A percentile compares a stretch with the other conserved stretches of the same genome.
Evolutionary conservation across 1,139 yeast genomes (phyloP).

Genomic region (Magnusiomyces tetraspermus): DNA sequence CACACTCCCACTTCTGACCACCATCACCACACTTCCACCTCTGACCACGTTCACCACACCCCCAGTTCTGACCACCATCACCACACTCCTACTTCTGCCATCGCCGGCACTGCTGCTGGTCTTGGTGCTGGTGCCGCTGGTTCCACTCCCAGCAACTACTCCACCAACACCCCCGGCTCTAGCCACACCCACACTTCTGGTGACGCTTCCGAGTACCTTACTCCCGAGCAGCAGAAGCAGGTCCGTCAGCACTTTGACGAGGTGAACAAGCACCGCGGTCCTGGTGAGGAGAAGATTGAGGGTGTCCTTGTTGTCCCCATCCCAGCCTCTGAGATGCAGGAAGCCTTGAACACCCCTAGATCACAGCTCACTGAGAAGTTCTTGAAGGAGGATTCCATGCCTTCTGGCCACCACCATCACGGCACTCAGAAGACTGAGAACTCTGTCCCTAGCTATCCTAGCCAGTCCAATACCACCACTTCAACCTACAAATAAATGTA

Average conservation of each 20-base stretch:
- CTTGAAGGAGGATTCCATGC: not conserved
- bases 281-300: slow-evolving; percentile 11
- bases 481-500: not conserved
- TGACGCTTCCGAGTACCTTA: slow-evolving; percentile 9
- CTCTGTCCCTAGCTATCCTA: not conserved
- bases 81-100: slow-evolving; percentile 9
- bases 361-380: slow-evolving; percentile 33
- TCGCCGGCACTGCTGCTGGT: slow-evolving; percentile 3
- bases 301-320: slow-evolving; percentile 12
- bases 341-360: slow-evolving; percentile 1
- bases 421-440: not conserved
- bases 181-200: not conserved
- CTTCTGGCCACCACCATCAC: not conserved
- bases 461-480: not conserved
- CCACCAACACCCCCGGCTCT: not conserved
- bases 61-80: not conserved
- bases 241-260: slow-evolving; percentile 11
- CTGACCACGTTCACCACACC: no score
- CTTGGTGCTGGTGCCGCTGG: slow-evolving; percentile 12
- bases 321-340: slow-evolving; percentile 8
- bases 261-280: slow-evolving; percentile 6
- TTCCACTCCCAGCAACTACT: slow-evolving; percentile 2
- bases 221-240: slow-evolving; percentile 10
- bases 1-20: no score
- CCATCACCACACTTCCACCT: no score